Conservation (phyloP, 352 stramenopile genomes). For the Globisporangium middletonii region DNA sequence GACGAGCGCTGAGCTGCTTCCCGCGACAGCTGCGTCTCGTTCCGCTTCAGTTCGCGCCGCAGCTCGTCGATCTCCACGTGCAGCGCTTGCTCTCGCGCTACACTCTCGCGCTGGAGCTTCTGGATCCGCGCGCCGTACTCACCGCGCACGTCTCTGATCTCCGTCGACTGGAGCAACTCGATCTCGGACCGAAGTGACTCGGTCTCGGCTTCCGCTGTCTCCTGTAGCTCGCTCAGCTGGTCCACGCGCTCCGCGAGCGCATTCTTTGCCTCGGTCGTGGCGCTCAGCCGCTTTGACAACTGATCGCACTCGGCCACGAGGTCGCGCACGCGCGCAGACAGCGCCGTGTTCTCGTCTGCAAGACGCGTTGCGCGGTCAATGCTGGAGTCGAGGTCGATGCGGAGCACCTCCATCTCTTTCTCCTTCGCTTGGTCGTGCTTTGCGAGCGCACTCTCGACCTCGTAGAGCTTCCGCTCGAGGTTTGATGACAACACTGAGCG, state of each 20-base stretch:
- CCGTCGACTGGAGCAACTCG: conserved; percentile 55
- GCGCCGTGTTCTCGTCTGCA: conserved; percentile 31
- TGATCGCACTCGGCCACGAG: conserved; percentile 30
- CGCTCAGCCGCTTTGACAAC: conserved; percentile 23
- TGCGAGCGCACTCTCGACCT: conserved; percentile 55
- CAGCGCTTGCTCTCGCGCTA: conserved; percentile 32
- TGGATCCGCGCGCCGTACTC: conserved; percentile 42
- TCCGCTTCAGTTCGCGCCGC: conserved; percentile 37
- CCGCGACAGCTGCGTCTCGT: conserved; percentile 3
- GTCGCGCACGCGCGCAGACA: conserved; percentile 20
- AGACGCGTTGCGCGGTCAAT: conserved; percentile 23
- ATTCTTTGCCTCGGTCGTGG: conserved; percentile 44
- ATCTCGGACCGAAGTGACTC: conserved; percentile 60
- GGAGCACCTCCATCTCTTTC: conserved; percentile 30
- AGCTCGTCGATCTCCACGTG: conserved; percentile 47
- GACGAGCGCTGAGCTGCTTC: not conserved
- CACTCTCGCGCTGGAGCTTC: conserved; percentile 48
- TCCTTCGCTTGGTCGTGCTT: conserved; percentile 42
- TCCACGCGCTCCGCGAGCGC: conserved; percentile 52
- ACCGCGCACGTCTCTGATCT: conserved; percentile 40
- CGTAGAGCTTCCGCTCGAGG: conserved; percentile 66
- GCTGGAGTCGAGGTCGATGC: conserved; percentile 23
- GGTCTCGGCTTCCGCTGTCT: conserved; percentile 34
- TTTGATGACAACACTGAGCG: conserved; percentile 51
- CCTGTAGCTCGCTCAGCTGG: conserved; percentile 25